Percentiles rank a stretch among this genome's conserved stretches.
phyloP scores from a whole-genome alignment of 2,329 filamentous ascomycete species.

The Colletotrichum spinosum region DNA sequence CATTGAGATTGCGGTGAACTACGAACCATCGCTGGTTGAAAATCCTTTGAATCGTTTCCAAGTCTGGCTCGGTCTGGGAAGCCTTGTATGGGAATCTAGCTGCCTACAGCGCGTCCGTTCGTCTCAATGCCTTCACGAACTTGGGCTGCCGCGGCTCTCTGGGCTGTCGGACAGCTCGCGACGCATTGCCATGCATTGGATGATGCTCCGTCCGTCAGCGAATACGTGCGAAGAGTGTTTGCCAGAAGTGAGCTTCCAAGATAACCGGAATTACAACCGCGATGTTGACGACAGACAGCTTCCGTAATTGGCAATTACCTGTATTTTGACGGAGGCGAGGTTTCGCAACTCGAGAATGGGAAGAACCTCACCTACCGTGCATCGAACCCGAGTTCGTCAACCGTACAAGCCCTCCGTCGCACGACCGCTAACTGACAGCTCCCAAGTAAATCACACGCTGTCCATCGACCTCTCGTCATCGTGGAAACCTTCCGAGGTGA shows the following conservation, averaged over 20 bases:
- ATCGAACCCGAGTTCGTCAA: conserved; percentile 17
- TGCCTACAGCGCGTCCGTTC: background rate
- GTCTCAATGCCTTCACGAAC: conserved; percentile 13
- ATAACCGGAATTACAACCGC: too few species aligned
- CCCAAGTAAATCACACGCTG: conserved; percentile 35
- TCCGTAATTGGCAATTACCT: conserved; percentile 27
- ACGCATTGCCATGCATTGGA: conserved; percentile 1
- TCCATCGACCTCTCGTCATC: conserved; percentile 37
- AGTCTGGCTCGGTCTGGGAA: too few species aligned
- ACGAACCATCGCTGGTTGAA: too few species aligned
- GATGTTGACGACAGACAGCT: conserved; percentile 16
- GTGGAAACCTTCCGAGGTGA: conserved; percentile 30
- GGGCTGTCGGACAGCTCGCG: conserved; percentile 20
- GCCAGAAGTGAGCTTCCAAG: conserved; percentile 7
- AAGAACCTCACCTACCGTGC: conserved; percentile 7
- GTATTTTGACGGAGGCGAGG: conserved; percentile 35
- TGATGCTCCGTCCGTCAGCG: conserved; percentile 20
- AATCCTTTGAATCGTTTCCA: too few species aligned
- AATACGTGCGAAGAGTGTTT: conserved; percentile 28
- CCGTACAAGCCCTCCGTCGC: background rate
- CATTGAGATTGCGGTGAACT: too few species aligned
- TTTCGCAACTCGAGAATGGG: conserved; percentile 22
- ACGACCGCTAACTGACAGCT: background rate
- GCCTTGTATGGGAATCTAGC: background rate
- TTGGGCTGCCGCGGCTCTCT: conserved; percentile 12